These are phyloP conservation scores for Aeschynomene evenia DNA, from an alignment of 306 rosid genomes.

Conservation along the genomic window DNA sequence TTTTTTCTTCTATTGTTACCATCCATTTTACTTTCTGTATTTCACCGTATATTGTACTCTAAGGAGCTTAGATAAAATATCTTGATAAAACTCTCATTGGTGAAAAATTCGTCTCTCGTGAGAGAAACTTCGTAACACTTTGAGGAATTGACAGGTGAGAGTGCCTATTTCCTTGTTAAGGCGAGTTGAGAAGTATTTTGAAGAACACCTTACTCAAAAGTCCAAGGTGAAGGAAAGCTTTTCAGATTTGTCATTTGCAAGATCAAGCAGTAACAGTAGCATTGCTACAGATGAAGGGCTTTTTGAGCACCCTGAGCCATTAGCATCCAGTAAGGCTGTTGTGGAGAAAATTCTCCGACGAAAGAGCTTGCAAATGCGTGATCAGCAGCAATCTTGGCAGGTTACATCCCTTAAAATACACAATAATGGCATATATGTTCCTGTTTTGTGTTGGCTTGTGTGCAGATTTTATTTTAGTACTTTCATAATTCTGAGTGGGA, in stretches of 20 bases:
- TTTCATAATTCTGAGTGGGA: slow-evolving; percentile 18
- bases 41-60: not conserved
- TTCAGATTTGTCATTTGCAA: slow-evolving; percentile 51
- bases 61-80: not conserved
- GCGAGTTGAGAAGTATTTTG: slow-evolving; percentile 64
- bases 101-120: slow-evolving; percentile 13
- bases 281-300: slow-evolving; percentile 78
- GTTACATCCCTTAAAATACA: slow-evolving; percentile 42
- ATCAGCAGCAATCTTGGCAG: slow-evolving; percentile 88
- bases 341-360: slow-evolving; percentile 57
- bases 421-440: slow-evolving; percentile 15
- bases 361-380: slow-evolving; percentile 62
- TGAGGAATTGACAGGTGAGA: slow-evolving; percentile 62
- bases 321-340: slow-evolving; percentile 56
- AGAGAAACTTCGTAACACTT: slow-evolving; percentile 34
- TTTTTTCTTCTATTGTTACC: not conserved
- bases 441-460: slow-evolving; percentile 16
- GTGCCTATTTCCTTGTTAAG: slow-evolving; percentile 54
- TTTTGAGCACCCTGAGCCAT: slow-evolving; percentile 79
- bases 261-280: slow-evolving; percentile 73
- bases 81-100: not conserved
- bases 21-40: not conserved
- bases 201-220: slow-evolving; percentile 58
- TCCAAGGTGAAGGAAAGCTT: slow-evolving; percentile 53
- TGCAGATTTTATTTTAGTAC: not conserved